These are phyloP conservation scores for Phytophthora nicotianae DNA, from an alignment of 352 stramenopile genomes.

Conservation along the genomic window DNA sequence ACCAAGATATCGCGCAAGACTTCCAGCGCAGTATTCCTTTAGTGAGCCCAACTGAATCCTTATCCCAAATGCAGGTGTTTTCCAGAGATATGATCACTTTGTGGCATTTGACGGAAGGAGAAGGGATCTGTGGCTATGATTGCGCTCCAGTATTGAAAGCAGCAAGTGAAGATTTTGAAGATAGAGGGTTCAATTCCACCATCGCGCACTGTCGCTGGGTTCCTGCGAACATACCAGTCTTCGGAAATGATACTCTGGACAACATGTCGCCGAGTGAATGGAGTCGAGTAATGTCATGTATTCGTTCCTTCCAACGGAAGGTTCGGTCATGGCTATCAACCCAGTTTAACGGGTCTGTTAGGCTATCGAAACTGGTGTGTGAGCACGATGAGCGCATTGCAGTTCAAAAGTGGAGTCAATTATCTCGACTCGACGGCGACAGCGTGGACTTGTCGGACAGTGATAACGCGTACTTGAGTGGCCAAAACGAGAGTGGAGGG, in stretches of 20 bases:
- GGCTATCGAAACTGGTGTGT: slow-evolving; percentile 48
- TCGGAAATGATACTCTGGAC: slow-evolving; percentile 48
- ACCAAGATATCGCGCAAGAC: slow-evolving; percentile 55
- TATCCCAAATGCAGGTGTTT: slow-evolving; percentile 14
- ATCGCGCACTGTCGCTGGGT: slow-evolving; percentile 76
- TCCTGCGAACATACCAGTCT: slow-evolving; percentile 61
- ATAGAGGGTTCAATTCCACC: slow-evolving; percentile 43
- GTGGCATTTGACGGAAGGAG: slow-evolving; percentile 81
- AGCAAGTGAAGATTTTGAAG: slow-evolving; percentile 19
- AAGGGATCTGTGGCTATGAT: slow-evolving; percentile 71
- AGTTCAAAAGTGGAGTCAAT: slow-evolving; percentile 34
- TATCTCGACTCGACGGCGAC: slow-evolving; percentile 32
- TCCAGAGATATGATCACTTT: slow-evolving; percentile 49
- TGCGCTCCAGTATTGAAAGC: slow-evolving; percentile 24
- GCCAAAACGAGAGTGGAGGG: slow-evolving; percentile 5
- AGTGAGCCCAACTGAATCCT: slow-evolving; percentile 18
- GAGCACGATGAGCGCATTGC: slow-evolving; percentile 43
- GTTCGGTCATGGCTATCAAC: slow-evolving; percentile 36
- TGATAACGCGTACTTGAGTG: slow-evolving; percentile 27
- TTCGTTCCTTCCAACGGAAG: slow-evolving; percentile 46
- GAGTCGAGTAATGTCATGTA: slow-evolving; percentile 28
- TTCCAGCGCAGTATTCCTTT: slow-evolving; percentile 71
- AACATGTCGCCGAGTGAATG: slow-evolving; percentile 36
- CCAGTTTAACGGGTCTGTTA: slow-evolving; percentile 33
- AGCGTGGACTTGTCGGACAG: slow-evolving; percentile 30